phyloP scores from a whole-genome alignment of 257 asterid species.

The Nicotiana attenuata region DNA sequence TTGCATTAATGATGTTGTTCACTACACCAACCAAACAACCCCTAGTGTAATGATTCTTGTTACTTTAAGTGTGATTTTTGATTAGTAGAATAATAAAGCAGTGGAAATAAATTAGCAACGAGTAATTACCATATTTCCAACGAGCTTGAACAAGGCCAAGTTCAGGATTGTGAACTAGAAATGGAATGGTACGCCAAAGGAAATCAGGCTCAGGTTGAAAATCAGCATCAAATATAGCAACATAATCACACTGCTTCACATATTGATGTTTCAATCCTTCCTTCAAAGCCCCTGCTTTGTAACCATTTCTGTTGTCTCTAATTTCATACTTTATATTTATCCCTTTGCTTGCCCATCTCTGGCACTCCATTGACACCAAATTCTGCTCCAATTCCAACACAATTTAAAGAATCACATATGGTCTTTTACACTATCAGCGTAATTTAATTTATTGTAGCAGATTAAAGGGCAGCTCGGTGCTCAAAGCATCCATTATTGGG shows the following conservation, averaged over 20 bases:
- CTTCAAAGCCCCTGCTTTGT: constrained; percentile 65
- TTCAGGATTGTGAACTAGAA: constrained; percentile 46
- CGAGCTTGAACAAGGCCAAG: constrained; percentile 63
- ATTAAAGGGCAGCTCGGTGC: too few species aligned
- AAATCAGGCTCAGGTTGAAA: constrained; percentile 63
- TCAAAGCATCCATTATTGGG: too few species aligned
- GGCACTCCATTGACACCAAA: constrained; percentile 55
- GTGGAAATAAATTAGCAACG: background rate
- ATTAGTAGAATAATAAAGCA: background rate
- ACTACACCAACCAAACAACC: background rate
- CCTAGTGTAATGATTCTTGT: background rate
- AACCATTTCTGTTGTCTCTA: constrained; percentile 50
- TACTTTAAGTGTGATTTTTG: background rate
- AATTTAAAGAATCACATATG: too few species aligned
- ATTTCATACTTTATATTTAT: constrained; percentile 49
- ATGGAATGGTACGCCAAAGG: constrained; percentile 42
- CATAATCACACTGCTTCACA: constrained; percentile 48
- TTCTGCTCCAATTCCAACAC: constrained; percentile 23
- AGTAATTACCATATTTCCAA: constrained; percentile 52
- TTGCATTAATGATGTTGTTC: too few species aligned
- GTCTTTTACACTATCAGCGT: background rate
- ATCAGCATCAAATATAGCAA: constrained; percentile 69
- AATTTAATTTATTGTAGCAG: too few species aligned
- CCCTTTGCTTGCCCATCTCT: constrained; percentile 57
- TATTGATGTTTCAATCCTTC: constrained; percentile 46